Evolutionary conservation across 2,329 filamentous ascomycete species (phyloP).

Genomic region (Fusarium pseudocircinatum): DNA sequence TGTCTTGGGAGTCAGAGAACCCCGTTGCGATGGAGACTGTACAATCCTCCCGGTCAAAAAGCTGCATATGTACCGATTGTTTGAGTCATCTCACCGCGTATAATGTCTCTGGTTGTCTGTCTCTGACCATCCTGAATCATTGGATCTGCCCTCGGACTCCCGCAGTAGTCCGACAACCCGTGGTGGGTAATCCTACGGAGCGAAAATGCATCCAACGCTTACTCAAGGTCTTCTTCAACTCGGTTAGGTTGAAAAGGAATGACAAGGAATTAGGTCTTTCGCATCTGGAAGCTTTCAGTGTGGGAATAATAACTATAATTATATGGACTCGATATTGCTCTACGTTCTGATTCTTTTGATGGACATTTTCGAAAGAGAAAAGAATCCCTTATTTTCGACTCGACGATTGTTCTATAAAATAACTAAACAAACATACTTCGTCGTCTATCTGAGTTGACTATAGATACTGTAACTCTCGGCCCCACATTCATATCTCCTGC

Average conservation of each 20-base stretch:
- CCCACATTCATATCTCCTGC: constrained; percentile 18
- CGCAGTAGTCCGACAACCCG: constrained; percentile 37
- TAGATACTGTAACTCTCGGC: neutral
- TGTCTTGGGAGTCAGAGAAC: neutral
- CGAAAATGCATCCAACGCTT: constrained; percentile 9
- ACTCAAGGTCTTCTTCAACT: neutral
- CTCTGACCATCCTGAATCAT: neutral
- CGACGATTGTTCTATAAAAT: neutral
- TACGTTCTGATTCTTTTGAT: neutral
- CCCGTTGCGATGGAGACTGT: neutral
- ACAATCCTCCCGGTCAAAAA: neutral
- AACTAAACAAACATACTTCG: neutral
- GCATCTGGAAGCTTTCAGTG: neutral
- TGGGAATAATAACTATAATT: neutral
- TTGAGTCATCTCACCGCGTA: constrained; percentile 30
- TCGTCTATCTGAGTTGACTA: neutral
- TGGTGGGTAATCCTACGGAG: neutral
- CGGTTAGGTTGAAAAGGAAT: neutral
- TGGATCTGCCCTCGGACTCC: constrained; percentile 32
- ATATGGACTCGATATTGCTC: neutral
- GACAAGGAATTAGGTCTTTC: neutral
- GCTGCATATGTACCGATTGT: neutral
- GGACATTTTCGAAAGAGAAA: neutral
- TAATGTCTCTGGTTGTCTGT: constrained; percentile 8
- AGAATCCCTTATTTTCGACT: neutral